A percentile compares a stretch with the other conserved stretches of the same genome.
Conservation (phyloP, 768 basidiomycete species). For the Kwoniella bestiolae region DNA sequence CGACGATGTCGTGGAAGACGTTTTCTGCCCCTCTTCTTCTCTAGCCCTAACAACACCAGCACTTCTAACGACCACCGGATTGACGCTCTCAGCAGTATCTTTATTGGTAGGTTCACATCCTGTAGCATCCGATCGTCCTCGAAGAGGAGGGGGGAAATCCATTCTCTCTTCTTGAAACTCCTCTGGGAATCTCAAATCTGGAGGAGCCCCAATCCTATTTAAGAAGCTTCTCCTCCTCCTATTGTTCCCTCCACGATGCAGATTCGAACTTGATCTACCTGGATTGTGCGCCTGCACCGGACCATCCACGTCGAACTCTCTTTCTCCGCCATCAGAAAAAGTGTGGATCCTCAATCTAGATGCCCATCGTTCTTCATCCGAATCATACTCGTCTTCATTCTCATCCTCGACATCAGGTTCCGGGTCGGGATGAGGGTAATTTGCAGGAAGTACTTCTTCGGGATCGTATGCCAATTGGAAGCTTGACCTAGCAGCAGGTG, state of each 20-base stretch:
- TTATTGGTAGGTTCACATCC: slow-evolving; percentile 19
- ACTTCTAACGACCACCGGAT: slow-evolving; percentile 8
- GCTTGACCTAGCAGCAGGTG: neutral
- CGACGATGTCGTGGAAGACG: neutral
- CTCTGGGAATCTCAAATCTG: slow-evolving; percentile 8
- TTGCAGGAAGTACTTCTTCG: slow-evolving; percentile 6
- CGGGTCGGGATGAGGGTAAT: too few relatives aligned
- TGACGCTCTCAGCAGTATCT: neutral
- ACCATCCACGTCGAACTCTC: slow-evolving; percentile 25
- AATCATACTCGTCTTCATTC: slow-evolving; percentile 7
- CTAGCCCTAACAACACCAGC: slow-evolving; percentile 1
- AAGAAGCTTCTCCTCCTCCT: slow-evolving; percentile 28
- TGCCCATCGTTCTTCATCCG: slow-evolving; percentile 10
- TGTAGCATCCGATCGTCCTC: slow-evolving; percentile 13
- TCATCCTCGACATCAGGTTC: slow-evolving; percentile 3
- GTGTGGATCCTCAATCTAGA: slow-evolving; percentile 9
- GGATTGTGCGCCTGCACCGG: neutral
- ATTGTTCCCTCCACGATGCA: slow-evolving; percentile 31
- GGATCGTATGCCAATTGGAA: slow-evolving; percentile 1
- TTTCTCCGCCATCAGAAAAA: slow-evolving; percentile 1
- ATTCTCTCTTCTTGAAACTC: slow-evolving; percentile 10
- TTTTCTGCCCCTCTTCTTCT: slow-evolving; percentile 1
- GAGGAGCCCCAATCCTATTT: slow-evolving; percentile 14
- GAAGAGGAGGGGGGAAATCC: slow-evolving; percentile 14
- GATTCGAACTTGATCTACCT: neutral